These are phyloP conservation scores for Orychophragmus violaceus DNA, from an alignment of 345 rosid genomes.

Conservation along the genomic window DNA sequence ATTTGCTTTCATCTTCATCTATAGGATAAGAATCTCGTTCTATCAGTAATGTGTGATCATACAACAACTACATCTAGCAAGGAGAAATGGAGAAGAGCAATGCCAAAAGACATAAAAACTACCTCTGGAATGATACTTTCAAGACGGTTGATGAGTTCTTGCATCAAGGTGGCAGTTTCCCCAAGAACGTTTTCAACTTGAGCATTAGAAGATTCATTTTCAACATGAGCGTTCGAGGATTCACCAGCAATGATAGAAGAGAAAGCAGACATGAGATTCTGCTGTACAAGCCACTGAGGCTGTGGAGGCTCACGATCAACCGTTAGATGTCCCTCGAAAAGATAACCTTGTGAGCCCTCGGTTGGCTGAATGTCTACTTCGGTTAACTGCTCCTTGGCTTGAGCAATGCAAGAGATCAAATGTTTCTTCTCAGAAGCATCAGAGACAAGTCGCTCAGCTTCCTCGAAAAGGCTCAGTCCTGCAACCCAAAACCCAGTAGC, in stretches of 20 bases:
- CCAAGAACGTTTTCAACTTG: constrained; percentile 25
- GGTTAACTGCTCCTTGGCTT: constrained; percentile 62
- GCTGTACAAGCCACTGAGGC: constrained; percentile 79
- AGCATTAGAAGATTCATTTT: constrained; percentile 44
- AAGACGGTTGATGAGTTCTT: constrained; percentile 52
- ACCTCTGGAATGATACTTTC: constrained; percentile 68
- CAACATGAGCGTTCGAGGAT: constrained; percentile 40
- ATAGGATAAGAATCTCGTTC: too few species aligned
- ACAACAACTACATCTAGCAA: not conserved
- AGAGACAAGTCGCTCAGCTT: constrained; percentile 45
- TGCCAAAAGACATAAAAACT: constrained; percentile 14
- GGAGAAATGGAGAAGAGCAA: not conserved
- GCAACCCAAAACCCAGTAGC: constrained; percentile 88
- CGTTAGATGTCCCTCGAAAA: constrained; percentile 89
- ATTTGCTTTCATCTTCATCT: too few species aligned
- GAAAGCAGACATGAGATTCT: constrained; percentile 57
- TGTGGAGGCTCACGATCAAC: constrained; percentile 95
- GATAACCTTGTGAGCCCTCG: constrained; percentile 51
- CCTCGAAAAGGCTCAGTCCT: constrained; percentile 63
- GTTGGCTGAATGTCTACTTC: constrained; percentile 34
- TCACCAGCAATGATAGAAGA: constrained; percentile 49
- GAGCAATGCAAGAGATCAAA: constrained; percentile 55
- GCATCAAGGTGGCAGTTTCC: constrained; percentile 46
- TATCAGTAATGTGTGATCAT: not conserved
- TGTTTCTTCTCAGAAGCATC: constrained; percentile 58